phyloP scores from a whole-genome alignment of 2,329 filamentous ascomycete genomes.

The Nigrospora osmanthi region DNA sequence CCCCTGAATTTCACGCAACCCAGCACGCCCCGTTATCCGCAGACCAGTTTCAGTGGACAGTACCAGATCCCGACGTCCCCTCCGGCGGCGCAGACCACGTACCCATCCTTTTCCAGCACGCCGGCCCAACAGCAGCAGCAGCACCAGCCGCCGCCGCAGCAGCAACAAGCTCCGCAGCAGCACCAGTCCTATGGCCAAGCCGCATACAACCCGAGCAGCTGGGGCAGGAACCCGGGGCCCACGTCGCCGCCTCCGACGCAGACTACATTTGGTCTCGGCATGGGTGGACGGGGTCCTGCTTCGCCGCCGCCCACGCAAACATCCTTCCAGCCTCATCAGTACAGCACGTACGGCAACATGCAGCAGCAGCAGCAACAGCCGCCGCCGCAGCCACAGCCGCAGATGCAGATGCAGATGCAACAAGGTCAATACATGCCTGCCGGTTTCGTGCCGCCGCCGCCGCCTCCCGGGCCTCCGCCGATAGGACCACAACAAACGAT shows the following conservation, averaged over 20 bases:
- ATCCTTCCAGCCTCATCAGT: slow-evolving; percentile 32
- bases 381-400: slow-evolving; percentile 32
- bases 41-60: slow-evolving; percentile 46
- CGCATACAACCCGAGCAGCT: slow-evolving; percentile 50
- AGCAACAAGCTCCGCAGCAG: slow-evolving; percentile 18
- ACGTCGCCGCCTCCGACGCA: slow-evolving; percentile 34
- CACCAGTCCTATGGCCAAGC: slow-evolving; percentile 38
- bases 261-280: slow-evolving; percentile 25
- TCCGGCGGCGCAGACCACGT: slow-evolving; percentile 39
- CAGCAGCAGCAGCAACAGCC: slow-evolving; percentile 31
- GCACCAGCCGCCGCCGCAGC: slow-evolving; percentile 15
- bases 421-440: slow-evolving; percentile 39
- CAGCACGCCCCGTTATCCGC: slow-evolving; percentile 41
- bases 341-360: slow-evolving; percentile 38
- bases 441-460: slow-evolving; percentile 56
- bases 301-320: slow-evolving; percentile 49
- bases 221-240: slow-evolving; percentile 48
- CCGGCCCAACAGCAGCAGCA: slow-evolving; percentile 28
- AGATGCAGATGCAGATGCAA: slow-evolving; percentile 18
- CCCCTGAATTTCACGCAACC: slow-evolving; percentile 39
- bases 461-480: slow-evolving; percentile 54
- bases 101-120: slow-evolving; percentile 34
- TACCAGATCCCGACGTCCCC: slow-evolving; percentile 53
- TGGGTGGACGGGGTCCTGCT: slow-evolving; percentile 25
- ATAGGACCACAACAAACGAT: slow-evolving; percentile 56